A percentile compares a stretch with the other conserved stretches of the same genome.
These are phyloP conservation scores for Gynochthodes officinalis DNA, from an alignment of 257 asterid species.

Conservation along the genomic window DNA sequence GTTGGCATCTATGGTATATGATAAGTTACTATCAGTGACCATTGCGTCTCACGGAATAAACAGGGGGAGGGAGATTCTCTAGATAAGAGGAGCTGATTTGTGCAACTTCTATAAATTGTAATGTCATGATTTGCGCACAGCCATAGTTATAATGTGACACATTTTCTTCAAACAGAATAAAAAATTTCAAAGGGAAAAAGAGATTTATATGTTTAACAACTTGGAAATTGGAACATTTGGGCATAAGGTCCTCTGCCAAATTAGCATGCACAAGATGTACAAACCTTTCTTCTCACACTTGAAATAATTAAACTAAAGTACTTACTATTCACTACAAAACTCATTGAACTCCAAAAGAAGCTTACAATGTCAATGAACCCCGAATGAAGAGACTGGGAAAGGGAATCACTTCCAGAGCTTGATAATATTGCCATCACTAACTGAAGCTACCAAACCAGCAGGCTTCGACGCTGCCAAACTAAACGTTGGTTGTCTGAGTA, in stretches of 20 bases:
- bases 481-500: slow-evolving; percentile 17
- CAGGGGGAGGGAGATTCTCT: no score
- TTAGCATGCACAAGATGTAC: background rate
- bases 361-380: background rate
- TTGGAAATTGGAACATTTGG: background rate
- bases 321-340: background rate
- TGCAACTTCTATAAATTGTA: no score
- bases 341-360: background rate
- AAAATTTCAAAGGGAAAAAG: background rate
- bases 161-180: background rate
- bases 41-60: no score
- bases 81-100: no score
- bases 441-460: slow-evolving; percentile 36
- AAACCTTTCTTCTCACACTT: background rate
- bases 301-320: no score
- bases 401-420: slow-evolving; percentile 34
- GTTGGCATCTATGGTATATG: no score
- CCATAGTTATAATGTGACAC: background rate
- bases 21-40: no score
- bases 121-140: no score
- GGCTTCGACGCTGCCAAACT: slow-evolving; percentile 23
- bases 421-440: slow-evolving; percentile 19
- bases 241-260: background rate
- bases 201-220: background rate
- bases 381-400: background rate